A percentile compares a stretch with the other conserved stretches of the same genome.
Conservation (phyloP, 768 basidiomycete genomes). For the Hericium rajendrae region DNA sequence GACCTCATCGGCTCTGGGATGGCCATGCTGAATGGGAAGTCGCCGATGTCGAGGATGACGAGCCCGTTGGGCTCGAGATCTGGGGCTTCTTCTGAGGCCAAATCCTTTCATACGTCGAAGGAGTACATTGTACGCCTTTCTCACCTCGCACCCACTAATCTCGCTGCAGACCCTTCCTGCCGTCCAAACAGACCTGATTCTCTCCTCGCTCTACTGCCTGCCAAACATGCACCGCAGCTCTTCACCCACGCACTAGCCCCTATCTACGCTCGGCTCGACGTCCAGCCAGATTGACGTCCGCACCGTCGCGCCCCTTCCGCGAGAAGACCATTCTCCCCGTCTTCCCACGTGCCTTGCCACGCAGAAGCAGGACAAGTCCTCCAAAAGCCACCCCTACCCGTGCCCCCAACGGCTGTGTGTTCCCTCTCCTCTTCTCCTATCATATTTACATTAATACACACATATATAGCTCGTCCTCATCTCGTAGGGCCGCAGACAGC, state of each 20-base stretch:
- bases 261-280: slow-evolving; percentile 23
- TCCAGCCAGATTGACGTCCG: slow-evolving; percentile 67
- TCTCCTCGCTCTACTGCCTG: slow-evolving; percentile 60
- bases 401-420: slow-evolving; percentile 74
- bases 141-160: not conserved
- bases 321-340: slow-evolving; percentile 70
- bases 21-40: slow-evolving; percentile 87
- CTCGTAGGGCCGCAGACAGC: slow-evolving; percentile 54
- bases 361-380: slow-evolving; percentile 45
- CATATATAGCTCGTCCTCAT: slow-evolving; percentile 65
- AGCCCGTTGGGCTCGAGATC: slow-evolving; percentile 70
- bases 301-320: slow-evolving; percentile 71
- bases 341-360: slow-evolving; percentile 43
- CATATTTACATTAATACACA: slow-evolving; percentile 2
- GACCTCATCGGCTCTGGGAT: slow-evolving; percentile 84
- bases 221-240: slow-evolving; percentile 37
- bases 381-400: slow-evolving; percentile 49
- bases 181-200: slow-evolving; percentile 48
- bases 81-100: slow-evolving; percentile 95
- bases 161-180: slow-evolving; percentile 41
- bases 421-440: not conserved
- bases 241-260: slow-evolving; percentile 40
- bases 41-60: slow-evolving; percentile 64
- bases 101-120: slow-evolving; percentile 80
- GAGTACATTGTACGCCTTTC: slow-evolving; percentile 40